Base-by-base conservation (phyloP, 495 filamentous ascomycete species). In the Hypoxylon fuscum region DNA sequence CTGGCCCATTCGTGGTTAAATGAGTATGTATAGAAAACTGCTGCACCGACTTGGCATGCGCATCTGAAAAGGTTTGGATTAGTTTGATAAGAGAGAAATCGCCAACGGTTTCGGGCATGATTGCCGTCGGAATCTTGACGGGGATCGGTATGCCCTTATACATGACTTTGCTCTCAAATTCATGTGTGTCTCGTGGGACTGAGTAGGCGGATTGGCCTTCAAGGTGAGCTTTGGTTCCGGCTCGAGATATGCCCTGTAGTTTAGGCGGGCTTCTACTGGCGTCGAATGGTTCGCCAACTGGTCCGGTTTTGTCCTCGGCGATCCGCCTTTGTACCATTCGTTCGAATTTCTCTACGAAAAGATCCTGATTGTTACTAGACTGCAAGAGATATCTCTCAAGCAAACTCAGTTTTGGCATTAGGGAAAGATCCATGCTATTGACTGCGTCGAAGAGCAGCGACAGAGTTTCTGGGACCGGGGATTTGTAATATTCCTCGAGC, bases 31-130 rank as follows among this genome's bases (percentile, higher is more conserved):
- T 81, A 5, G 89, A 79, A 73, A 98, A 98, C 10, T 91, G 85
- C 64, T 95, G 91, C n/a, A 92, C 90, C 6, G 87, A 83, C 52
- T 90, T 87, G 34, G 87, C 72, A 76, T 97, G 93, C 2, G 90
- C 84, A 10, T 85, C 85, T 12, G 92, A 89, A 68, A 97, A 99
- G 31, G 88, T 96, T 62, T 96, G 91, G 62, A 99, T 96, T 7
- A 99, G 86, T 72, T 97, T 97, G 76, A 99, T 90, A 37, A 99
- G 81, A 31, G 92, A 96, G 72, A 99, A 99, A 73, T 98, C 94
- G 50, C 96, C 96, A 10, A 99, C 95, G 0, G 92, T 97, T 72
- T 99, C 95, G 3, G 93, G 92, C 79, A 91, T 93, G 46, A 95
- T 85, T 4, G 93, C 93, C 10, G 91, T 91, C 0, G 95, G 95